Conservation (phyloP, 257 asterid genomes). For the Eustoma russellianum region DNA sequence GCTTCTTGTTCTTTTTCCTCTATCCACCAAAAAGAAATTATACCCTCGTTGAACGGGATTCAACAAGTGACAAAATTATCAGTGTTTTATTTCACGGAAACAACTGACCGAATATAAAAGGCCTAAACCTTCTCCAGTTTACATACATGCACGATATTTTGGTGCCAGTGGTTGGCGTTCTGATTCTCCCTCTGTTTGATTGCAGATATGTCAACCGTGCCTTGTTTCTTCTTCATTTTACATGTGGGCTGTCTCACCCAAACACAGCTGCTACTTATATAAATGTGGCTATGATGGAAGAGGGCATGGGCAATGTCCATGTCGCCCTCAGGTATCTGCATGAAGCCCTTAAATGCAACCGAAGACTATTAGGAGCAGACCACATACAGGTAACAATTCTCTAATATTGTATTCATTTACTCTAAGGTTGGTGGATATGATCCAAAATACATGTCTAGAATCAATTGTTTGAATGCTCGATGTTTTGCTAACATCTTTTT, state of each 20-base stretch:
- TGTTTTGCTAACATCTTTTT: not conserved
- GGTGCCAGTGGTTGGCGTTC: too few relatives aligned
- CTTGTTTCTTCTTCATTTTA: slow-evolving; percentile 86
- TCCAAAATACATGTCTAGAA: too few relatives aligned
- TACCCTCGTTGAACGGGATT: too few relatives aligned
- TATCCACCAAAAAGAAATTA: too few relatives aligned
- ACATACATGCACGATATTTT: too few relatives aligned
- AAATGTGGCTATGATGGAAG: slow-evolving; percentile 99
- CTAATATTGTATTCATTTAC: not conserved
- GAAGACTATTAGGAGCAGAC: slow-evolving; percentile 82
- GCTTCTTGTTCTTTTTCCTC: too few relatives aligned
- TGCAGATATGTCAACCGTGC: slow-evolving; percentile 96
- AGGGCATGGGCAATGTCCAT: slow-evolving; percentile 99
- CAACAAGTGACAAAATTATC: too few relatives aligned
- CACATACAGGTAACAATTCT: slow-evolving; percentile 75
- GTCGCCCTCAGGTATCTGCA: slow-evolving; percentile 98
- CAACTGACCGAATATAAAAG: too few relatives aligned
- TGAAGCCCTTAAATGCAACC: slow-evolving; percentile 99
- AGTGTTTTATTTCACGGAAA: too few relatives aligned
- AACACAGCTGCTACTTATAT: slow-evolving; percentile 99
- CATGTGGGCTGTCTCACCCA: slow-evolving; percentile 98
- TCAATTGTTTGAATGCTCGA: not conserved
- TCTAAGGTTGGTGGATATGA: too few relatives aligned
- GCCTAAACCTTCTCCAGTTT: too few relatives aligned
- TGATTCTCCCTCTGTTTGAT: not conserved